Percentiles rank a stretch among this genome's conserved stretches.
phyloP scores from a whole-genome alignment of 495 filamentous ascomycete genomes.

The Aspergillus affinis region DNA sequence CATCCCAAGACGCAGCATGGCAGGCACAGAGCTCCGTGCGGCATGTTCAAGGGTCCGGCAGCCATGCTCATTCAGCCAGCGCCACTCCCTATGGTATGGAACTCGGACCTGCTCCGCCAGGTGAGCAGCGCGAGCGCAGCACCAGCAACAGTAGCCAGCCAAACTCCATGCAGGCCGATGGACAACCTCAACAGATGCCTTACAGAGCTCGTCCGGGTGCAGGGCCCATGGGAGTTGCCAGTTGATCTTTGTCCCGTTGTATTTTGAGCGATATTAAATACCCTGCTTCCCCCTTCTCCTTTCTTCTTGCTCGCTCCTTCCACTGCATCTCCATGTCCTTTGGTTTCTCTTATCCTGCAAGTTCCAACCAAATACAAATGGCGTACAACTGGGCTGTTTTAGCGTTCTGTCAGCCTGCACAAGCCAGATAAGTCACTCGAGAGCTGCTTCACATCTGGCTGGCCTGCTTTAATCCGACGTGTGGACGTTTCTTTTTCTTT shows the following conservation, averaged over 20 bases:
- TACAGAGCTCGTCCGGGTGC: conserved; percentile 43
- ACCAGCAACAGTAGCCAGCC: conserved; percentile 43
- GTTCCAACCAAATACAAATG: neutral
- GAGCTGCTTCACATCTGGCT: neutral
- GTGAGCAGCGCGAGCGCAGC: conserved; percentile 40
- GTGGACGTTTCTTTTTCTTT: neutral
- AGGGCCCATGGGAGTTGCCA: conserved; percentile 48
- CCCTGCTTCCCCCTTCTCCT: conserved; percentile 21
- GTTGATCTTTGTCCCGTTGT: conserved; percentile 25
- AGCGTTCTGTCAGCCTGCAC: neutral
- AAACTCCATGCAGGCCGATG: conserved; percentile 27
- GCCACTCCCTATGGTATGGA: conserved; percentile 31
- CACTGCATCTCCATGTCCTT: neutral
- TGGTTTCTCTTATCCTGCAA: neutral
- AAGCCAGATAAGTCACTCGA: neutral
- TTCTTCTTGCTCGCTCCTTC: conserved; percentile 9
- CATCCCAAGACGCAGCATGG: conserved; percentile 66
- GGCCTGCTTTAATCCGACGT: neutral
- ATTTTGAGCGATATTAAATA: conserved; percentile 16
- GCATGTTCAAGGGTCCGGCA: conserved; percentile 65
- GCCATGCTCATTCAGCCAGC: conserved; percentile 39
- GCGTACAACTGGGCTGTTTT: neutral
- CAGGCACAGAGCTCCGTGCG: conserved; percentile 79
- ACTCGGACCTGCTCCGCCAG: conserved; percentile 27
- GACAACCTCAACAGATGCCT: conserved; percentile 34